Conservation (phyloP, 192 early-diverging fungal species). For the Obelidium mucronatum region DNA sequence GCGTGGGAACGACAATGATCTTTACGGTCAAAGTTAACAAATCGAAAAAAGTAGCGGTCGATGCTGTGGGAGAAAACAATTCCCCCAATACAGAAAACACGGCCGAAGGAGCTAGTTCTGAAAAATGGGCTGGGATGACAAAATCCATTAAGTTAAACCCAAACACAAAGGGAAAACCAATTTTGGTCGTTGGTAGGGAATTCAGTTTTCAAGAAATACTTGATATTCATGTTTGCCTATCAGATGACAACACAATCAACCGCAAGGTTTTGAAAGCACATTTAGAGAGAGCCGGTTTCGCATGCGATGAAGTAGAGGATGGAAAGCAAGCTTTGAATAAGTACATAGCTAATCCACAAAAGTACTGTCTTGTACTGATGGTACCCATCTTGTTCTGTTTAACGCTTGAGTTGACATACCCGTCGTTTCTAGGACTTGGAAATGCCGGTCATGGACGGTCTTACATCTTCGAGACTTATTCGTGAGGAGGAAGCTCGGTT, state of each 20-base stretch:
- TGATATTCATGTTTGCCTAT: not conserved
- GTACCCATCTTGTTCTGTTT: not conserved
- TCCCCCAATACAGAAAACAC: no score
- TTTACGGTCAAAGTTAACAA: not conserved
- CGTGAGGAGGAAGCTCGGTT: not conserved
- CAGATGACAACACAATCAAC: constrained; percentile 8
- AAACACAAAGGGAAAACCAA: constrained; percentile 10
- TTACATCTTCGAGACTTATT: not conserved
- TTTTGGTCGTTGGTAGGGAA: not conserved
- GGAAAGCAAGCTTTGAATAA: not conserved
- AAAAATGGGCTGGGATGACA: not conserved
- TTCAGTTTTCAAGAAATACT: not conserved
- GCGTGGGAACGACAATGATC: constrained; percentile 7
- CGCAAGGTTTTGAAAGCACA: constrained; percentile 13
- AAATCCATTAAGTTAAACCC: not conserved
- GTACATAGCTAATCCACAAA: not conserved
- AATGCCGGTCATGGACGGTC: constrained; percentile 11
- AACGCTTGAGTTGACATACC: not conserved
- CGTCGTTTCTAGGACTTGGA: not conserved
- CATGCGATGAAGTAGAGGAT: not conserved
- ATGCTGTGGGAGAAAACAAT: no score
- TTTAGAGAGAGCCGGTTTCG: not conserved
- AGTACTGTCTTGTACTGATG: not conserved
- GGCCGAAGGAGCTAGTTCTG: no score
- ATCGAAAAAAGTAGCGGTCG: no score